Evolutionary conservation across 2,329 filamentous ascomycete species (phyloP).

Genomic region (Paecilomyces formosus): DNA sequence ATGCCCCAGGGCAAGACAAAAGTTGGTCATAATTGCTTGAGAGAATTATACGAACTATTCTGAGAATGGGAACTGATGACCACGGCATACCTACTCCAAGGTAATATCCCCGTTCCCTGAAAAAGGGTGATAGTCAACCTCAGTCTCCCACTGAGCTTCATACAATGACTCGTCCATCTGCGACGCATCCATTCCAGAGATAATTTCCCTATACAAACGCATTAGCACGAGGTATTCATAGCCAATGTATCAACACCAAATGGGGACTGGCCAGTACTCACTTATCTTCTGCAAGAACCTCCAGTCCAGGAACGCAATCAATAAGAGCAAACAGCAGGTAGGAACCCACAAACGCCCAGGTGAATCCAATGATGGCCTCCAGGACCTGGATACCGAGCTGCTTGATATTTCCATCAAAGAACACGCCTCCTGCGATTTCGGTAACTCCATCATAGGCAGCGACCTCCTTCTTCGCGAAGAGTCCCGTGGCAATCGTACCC

Average conservation of each 20-base stretch:
- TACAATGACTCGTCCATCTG: slow-evolving; percentile 44
- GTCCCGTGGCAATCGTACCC: slow-evolving; percentile 44
- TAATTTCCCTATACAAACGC: slow-evolving; percentile 28
- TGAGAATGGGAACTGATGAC: too few species aligned
- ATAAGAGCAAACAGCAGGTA: slow-evolving; percentile 45
- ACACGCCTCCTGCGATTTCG: slow-evolving; percentile 43
- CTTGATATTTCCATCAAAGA: slow-evolving; percentile 46
- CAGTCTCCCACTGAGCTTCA: slow-evolving; percentile 27
- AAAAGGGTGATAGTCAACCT: slow-evolving; percentile 20
- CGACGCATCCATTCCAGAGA: slow-evolving; percentile 42
- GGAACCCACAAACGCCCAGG: slow-evolving; percentile 43
- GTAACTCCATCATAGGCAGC: slow-evolving; percentile 44
- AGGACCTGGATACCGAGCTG: slow-evolving; percentile 46
- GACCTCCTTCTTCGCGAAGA: slow-evolving; percentile 45
- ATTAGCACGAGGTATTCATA: background rate
- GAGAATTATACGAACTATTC: background rate
- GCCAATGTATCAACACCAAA: background rate
- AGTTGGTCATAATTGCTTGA: too few species aligned
- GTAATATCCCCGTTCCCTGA: background rate
- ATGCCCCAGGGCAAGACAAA: too few species aligned
- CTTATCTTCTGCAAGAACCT: slow-evolving; percentile 47
- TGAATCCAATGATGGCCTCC: slow-evolving; percentile 45
- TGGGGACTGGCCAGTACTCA: slow-evolving; percentile 22
- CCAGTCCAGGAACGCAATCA: slow-evolving; percentile 46
- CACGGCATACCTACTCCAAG: background rate